phyloP scores from a whole-genome alignment of 1,139 yeast genomes.

The Magnusiomyces suaveolens region DNA sequence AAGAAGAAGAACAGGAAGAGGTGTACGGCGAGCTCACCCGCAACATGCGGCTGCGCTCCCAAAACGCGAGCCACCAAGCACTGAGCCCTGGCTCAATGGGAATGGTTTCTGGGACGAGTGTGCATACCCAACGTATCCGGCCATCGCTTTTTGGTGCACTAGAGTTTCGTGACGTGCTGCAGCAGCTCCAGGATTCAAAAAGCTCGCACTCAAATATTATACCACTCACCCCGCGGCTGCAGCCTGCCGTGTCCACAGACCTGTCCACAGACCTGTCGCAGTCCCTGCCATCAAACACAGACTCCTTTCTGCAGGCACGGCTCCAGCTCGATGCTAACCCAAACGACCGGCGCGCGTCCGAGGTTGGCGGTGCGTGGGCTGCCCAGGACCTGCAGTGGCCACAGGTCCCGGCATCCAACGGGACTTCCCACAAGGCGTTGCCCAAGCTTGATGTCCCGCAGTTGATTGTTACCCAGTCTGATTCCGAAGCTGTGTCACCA shows the following conservation, averaged over 20 bases:
- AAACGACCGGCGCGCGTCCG: too few species aligned
- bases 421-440: not conserved
- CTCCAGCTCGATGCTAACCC: too few species aligned
- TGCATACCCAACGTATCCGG: too few species aligned
- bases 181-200: conserved; percentile 16
- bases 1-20: conserved; percentile 22
- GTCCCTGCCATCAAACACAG: not conserved
- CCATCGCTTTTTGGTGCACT: conserved; percentile 40
- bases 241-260: too few species aligned
- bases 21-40: conserved; percentile 25
- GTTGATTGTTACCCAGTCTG: conserved; percentile 14
- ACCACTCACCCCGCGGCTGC: too few species aligned
- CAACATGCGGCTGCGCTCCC: conserved; percentile 22
- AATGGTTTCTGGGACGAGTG: too few species aligned
- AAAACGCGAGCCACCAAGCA: too few species aligned
- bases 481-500: not conserved
- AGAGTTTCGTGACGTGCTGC: conserved; percentile 31
- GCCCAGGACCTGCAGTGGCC: too few species aligned
- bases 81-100: too few species aligned
- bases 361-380: too few species aligned
- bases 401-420: not conserved
- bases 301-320: not conserved
- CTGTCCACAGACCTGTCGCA: not conserved
- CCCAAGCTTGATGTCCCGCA: conserved; percentile 12
- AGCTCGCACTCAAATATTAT: conserved; percentile 10